Evolutionary conservation across 176 grass and related monocot genomes (phyloP).

Genomic region (Oryza punctata): DNA sequence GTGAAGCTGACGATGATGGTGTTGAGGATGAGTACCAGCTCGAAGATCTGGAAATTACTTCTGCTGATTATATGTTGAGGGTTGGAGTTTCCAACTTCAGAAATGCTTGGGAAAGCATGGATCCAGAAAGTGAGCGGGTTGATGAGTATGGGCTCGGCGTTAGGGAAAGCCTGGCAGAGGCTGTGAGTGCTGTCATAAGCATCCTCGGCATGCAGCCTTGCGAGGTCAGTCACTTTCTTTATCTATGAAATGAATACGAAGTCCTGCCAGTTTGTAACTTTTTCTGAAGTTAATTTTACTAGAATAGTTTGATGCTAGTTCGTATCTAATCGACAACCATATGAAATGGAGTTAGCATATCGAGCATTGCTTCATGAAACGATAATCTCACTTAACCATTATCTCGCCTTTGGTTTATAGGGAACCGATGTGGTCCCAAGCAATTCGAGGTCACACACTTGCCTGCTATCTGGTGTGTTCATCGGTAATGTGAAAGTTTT

Average conservation of each 20-base stretch:
- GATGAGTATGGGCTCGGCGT: conserved; percentile 95
- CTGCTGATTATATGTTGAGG: conserved; percentile 94
- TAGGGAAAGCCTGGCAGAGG: conserved; percentile 81
- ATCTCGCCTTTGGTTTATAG: conserved; percentile 40
- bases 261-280: not conserved
- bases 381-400: not conserved
- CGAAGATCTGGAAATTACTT: conserved; percentile 85
- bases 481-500: conserved; percentile 83
- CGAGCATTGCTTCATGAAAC: not conserved
- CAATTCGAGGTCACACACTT: conserved; percentile 95
- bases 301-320: not conserved
- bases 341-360: conserved; percentile 1
- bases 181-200: conserved; percentile 80
- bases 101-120: conserved; percentile 97
- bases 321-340: not conserved
- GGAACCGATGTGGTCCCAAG: conserved; percentile 86
- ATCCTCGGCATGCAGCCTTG: conserved; percentile 98
- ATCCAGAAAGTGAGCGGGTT: conserved; percentile 73
- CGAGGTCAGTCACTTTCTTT: conserved; percentile 59
- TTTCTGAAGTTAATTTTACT: not conserved
- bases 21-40: conserved; percentile 99
- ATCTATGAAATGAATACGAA: not conserved
- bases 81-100: conserved; percentile 92
- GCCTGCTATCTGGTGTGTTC: conserved; percentile 82
- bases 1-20: conserved; percentile 92